These are phyloP conservation scores for Jacaranda mimosifolia DNA, from an alignment of 257 asterid species.

Conservation along the genomic window DNA sequence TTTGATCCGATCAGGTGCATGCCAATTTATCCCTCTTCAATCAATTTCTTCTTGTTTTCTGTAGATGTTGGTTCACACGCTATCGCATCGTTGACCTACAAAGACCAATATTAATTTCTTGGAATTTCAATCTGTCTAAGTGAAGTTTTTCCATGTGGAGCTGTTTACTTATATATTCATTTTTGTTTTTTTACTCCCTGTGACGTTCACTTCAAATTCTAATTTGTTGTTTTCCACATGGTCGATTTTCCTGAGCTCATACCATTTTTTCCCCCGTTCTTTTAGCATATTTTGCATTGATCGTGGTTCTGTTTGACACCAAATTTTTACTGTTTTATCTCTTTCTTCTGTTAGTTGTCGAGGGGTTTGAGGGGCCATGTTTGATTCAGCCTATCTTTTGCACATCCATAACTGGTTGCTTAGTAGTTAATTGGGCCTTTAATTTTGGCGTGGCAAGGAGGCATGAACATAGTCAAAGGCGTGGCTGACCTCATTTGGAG, in stretches of 20 bases:
- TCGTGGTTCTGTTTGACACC: constrained; percentile 17
- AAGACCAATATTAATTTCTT: constrained; percentile 40
- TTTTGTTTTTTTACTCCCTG: background rate
- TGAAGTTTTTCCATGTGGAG: background rate
- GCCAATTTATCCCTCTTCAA: constrained; percentile 29
- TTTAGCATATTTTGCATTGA: constrained; percentile 28
- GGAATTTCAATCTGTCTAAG: constrained; percentile 25
- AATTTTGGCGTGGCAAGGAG: constrained; percentile 47
- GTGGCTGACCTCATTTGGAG: constrained; percentile 94
- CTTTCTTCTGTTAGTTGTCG: constrained; percentile 15
- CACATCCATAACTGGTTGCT: constrained; percentile 43
- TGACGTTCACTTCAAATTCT: constrained; percentile 18
- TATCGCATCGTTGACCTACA: constrained; percentile 43
- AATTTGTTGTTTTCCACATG: constrained; percentile 7
- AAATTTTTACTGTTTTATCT: background rate
- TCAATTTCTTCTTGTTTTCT: constrained; percentile 21
- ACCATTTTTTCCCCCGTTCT: constrained; percentile 11
- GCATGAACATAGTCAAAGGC: constrained; percentile 93
- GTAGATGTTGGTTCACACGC: constrained; percentile 29
- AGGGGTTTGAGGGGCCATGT: constrained; percentile 46
- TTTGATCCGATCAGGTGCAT: constrained; percentile 52
- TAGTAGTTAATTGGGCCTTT: constrained; percentile 49
- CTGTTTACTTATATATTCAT: constrained; percentile 9
- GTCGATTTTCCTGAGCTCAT: constrained; percentile 17
- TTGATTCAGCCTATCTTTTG: constrained; percentile 41